Evolutionary conservation across 176 grass and related monocot genomes (phyloP), one percentile per base, ranked within the genome.

Genomic region (Carex kokanica): DNA sequence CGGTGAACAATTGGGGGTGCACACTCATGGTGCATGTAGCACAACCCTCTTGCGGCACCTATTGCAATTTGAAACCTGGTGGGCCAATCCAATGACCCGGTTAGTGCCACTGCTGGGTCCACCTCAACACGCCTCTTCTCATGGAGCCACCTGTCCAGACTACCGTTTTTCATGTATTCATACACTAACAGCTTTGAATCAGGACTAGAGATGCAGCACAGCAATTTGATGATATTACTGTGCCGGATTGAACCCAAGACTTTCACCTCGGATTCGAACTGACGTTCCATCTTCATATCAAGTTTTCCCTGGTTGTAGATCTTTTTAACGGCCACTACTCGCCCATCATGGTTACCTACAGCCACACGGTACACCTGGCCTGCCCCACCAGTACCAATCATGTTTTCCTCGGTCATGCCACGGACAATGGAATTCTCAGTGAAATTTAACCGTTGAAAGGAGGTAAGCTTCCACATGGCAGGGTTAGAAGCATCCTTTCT

Each of bases 11-110:
- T 91, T 27, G 93, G 89, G 36, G 89, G 88, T 16, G 51, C 78
- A 75, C 83, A 93, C 21, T 99, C 86, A 7, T 95, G 96, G 77
- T 98, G 96, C 96, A 95, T 91, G 84, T 98, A 98, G 43, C 86
- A 85, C 79, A 98, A 45, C 72, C 93, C 96, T 57, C 83, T 71
- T 38, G 93, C 88, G 0, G 89, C 74, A 25, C 86, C 91, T 23
- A 93, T 41, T 43, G 92, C 92, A 13, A 98, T 94, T 70, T 73
- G 68, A 54, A 98, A 58, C 88, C 95, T 91, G 38, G 74, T 60
- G 0, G 64, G 51, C 96, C 96, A 95, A 84, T 98, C 91, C 82
- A 98, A 16, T 16, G 60, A 23, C 3, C 18, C 56, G 0, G 60
- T 40, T 65, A 40, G 72, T 29, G 17, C 67, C 0, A 83, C 88